A percentile compares a stretch with the other conserved stretches of the same genome.
Evolutionary conservation across 139 green algal genomes (phyloP).

Genomic region (Auxenochlorella pyrenoidosa): DNA sequence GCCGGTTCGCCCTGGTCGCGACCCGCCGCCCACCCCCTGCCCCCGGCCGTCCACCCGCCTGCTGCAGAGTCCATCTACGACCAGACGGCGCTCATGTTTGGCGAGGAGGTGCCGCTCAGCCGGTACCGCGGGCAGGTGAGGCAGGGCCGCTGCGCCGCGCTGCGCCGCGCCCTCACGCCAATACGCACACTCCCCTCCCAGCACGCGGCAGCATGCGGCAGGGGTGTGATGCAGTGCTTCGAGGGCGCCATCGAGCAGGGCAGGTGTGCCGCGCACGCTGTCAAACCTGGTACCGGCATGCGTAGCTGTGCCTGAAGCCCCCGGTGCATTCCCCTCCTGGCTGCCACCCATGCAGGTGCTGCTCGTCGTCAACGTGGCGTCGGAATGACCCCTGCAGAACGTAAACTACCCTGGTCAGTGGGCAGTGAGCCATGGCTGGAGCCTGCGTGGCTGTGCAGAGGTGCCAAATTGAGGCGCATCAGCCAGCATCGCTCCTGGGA

Average conservation of each 20-base stretch:
- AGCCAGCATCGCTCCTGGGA: too few species aligned
- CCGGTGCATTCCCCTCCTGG: background rate
- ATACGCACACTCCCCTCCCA: too few species aligned
- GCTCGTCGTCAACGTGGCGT: conserved; percentile 82
- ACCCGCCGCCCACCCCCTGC: too few species aligned
- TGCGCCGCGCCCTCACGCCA: background rate
- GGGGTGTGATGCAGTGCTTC: too few species aligned
- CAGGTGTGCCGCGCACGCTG: background rate
- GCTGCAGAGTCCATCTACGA: conserved; percentile 55
- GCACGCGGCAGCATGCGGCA: too few species aligned
- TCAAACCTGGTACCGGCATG: too few species aligned
- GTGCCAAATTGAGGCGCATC: too few species aligned
- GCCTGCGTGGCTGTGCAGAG: too few species aligned
- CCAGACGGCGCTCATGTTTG: conserved; percentile 64
- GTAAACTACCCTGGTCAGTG: conserved; percentile 67
- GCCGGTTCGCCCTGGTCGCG: too few species aligned
- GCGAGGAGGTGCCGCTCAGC: conserved; percentile 43
- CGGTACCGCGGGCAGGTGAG: conserved; percentile 55
- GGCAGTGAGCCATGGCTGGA: background rate
- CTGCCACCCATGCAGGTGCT: conserved; percentile 55
- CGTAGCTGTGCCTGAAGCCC: background rate
- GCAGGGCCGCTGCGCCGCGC: background rate
- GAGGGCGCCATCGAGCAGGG: too few species aligned
- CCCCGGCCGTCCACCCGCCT: background rate
- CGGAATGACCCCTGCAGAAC: conserved; percentile 79